Evolutionary conservation across 2,329 filamentous ascomycete species (phyloP).

Genomic region (Fusarium mexicanum): DNA sequence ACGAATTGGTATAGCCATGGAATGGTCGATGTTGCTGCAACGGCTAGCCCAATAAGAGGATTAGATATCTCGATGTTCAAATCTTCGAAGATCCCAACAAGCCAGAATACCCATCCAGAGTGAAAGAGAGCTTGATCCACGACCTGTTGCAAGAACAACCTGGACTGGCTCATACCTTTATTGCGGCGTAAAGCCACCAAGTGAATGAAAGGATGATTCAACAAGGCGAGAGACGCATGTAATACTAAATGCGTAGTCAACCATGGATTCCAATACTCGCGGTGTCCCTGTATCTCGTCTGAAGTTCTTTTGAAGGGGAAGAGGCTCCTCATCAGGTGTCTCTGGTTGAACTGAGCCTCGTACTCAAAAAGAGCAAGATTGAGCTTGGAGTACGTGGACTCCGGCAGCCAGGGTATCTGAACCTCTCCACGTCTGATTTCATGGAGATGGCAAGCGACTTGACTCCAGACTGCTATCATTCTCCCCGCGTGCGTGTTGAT

Average conservation of each 20-base stretch:
- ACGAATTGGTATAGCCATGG: constrained; percentile 12
- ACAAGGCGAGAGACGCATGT: constrained; percentile 8
- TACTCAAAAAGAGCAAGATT: constrained; percentile 11
- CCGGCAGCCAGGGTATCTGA: constrained; percentile 6
- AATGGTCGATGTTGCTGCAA: constrained; percentile 12
- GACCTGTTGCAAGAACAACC: constrained; percentile 6
- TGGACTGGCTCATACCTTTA: neutral
- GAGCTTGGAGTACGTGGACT: constrained; percentile 7
- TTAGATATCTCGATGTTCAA: neutral
- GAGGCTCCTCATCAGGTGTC: constrained; percentile 3
- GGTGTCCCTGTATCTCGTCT: neutral
- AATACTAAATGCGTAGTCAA: constrained; percentile 4
- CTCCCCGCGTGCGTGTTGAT: neutral
- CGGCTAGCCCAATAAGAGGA: neutral
- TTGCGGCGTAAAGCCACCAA: constrained; percentile 2
- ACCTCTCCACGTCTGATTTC: neutral
- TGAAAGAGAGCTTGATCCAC: constrained; percentile 11
- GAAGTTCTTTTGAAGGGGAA: constrained; percentile 1
- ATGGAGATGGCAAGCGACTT: neutral
- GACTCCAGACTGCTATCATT: neutral
- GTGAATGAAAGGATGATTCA: constrained; percentile 8
- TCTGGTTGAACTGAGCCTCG: constrained; percentile 10
- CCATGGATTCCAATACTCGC: constrained; percentile 13
- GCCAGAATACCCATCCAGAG: constrained; percentile 17
- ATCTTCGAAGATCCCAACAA: constrained; percentile 11